These are phyloP conservation scores for Ceriops zippeliana DNA, from an alignment of 345 rosid genomes.

Conservation along the genomic window DNA sequence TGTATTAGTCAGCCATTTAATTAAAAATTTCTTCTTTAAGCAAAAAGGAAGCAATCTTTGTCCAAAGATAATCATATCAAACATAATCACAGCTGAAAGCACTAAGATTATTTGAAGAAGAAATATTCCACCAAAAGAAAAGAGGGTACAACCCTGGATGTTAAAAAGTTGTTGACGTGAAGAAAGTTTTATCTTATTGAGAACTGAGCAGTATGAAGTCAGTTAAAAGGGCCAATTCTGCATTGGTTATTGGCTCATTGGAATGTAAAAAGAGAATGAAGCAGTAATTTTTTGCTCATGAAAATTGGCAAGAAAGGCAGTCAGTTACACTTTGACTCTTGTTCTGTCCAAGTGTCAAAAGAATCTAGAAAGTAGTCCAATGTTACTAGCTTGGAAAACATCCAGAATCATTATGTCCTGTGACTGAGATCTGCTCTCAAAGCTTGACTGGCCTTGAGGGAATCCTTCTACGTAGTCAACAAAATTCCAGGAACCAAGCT, in stretches of 20 bases:
- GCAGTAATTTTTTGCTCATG: background rate
- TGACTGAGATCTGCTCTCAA: background rate
- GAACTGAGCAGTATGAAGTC: background rate
- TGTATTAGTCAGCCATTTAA: background rate
- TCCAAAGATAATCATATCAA: background rate
- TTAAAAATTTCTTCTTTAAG: background rate
- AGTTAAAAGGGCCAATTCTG: background rate
- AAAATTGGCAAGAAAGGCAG: background rate
- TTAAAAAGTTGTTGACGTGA: background rate
- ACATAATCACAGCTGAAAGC: background rate
- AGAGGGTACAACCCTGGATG: background rate
- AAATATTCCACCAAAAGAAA: background rate
- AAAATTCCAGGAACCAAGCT: background rate
- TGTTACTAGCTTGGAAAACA: background rate
- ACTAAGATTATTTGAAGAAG: background rate
- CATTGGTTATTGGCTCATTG: background rate
- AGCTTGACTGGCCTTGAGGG: background rate
- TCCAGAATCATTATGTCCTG: constrained; percentile 1
- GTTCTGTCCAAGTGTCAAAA: background rate
- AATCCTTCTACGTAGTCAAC: background rate
- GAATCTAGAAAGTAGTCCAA: background rate
- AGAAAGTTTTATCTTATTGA: background rate
- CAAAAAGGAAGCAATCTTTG: background rate
- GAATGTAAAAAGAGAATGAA: background rate
- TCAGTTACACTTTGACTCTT: background rate